These are phyloP conservation scores for Aspergillus vadensis DNA, from an alignment of 2,329 filamentous ascomycete species.

Conservation along the genomic window DNA sequence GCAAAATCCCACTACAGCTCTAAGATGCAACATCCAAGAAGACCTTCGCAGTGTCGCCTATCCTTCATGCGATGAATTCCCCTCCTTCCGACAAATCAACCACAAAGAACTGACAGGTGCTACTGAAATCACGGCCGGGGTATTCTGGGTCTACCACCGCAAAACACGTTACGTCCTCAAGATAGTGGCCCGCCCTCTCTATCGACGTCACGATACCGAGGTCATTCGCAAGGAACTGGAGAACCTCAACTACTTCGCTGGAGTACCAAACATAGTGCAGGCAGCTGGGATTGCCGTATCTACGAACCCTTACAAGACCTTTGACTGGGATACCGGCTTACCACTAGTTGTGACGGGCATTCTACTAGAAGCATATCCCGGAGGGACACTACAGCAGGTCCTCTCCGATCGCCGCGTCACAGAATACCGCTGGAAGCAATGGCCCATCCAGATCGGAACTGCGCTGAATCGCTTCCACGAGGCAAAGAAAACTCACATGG, in stretches of 20 bases:
- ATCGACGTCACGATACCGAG: constrained; percentile 19
- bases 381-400: constrained; percentile 21
- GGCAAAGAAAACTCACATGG: constrained; percentile 22
- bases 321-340: constrained; percentile 1
- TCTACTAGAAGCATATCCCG: constrained; percentile 20
- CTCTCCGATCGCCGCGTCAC: constrained; percentile 12
- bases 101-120: constrained; percentile 13
- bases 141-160: constrained; percentile 17
- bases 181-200: constrained; percentile 20
- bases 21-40: constrained; percentile 14
- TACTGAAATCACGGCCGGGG: constrained; percentile 17
- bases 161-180: constrained; percentile 20
- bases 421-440: constrained; percentile 19
- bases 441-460: constrained; percentile 22
- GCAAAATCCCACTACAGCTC: constrained; percentile 2
- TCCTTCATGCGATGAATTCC: constrained; percentile 14
- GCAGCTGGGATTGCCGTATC: constrained; percentile 19
- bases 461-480: constrained; percentile 17
- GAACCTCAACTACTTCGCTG: constrained; percentile 22
- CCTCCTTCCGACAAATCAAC: constrained; percentile 17
- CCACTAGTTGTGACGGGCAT: constrained; percentile 21
- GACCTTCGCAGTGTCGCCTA: constrained; percentile 18
- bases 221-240: constrained; percentile 23
- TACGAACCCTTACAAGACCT: constrained; percentile 20
- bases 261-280: constrained; percentile 21